A percentile compares a stretch with the other conserved stretches of the same genome.
Evolutionary conservation across 2,329 filamentous ascomycete species (phyloP).

Genomic region (Biscogniauxia sp.): DNA sequence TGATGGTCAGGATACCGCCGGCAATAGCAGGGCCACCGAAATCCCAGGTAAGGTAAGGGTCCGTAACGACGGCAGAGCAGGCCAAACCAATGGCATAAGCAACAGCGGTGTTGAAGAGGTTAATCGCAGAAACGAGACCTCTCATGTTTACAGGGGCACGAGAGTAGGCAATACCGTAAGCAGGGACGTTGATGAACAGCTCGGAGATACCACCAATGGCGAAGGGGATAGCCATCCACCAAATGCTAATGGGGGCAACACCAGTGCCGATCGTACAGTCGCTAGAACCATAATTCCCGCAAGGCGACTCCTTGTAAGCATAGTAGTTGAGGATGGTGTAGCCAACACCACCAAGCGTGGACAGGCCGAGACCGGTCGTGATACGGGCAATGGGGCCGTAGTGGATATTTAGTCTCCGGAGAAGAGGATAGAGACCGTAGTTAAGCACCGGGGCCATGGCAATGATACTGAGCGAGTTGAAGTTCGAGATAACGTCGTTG

Average conservation of each 20-base stretch:
- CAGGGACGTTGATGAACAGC: constrained; percentile 51
- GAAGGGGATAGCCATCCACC: constrained; percentile 56
- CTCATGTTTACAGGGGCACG: constrained; percentile 51
- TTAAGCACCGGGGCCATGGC: constrained; percentile 45
- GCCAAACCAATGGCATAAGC: constrained; percentile 46
- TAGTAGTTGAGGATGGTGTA: constrained; percentile 42
- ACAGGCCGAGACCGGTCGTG: constrained; percentile 49
- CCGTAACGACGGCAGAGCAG: constrained; percentile 43
- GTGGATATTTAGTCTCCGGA: constrained; percentile 40
- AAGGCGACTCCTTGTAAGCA: constrained; percentile 41
- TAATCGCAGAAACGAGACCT: constrained; percentile 48
- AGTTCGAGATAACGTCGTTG: constrained; percentile 49
- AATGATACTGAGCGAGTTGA: constrained; percentile 50
- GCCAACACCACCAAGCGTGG: constrained; percentile 44
- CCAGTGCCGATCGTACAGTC: constrained; percentile 35
- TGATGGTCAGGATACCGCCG: constrained; percentile 41
- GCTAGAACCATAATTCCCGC: constrained; percentile 39
- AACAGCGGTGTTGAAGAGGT: constrained; percentile 46
- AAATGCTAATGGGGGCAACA: constrained; percentile 47
- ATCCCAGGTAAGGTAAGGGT: constrained; percentile 50
- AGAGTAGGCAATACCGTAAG: constrained; percentile 52
- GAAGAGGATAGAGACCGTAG: constrained; percentile 45
- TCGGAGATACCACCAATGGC: constrained; percentile 49
- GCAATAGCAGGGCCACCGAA: constrained; percentile 48
- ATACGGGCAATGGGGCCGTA: constrained; percentile 49